phyloP scores from a whole-genome alignment of 1,284 basidiomycete species.

The Takashimella koratensis region DNA sequence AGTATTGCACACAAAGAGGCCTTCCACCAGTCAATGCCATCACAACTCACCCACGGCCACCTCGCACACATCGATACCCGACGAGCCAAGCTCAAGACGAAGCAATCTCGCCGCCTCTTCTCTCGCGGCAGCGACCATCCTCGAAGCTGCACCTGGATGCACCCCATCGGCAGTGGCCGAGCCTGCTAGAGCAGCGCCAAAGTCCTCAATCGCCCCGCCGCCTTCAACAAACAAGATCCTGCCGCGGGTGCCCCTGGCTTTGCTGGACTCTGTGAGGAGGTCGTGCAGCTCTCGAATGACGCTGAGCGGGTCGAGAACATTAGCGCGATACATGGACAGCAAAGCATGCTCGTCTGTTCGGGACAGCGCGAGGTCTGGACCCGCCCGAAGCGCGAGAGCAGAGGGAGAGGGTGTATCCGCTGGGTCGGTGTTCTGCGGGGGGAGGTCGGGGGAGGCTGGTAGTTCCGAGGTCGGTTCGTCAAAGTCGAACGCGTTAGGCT shows the following conservation, averaged over 20 bases:
- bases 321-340: constrained; percentile 29
- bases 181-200: constrained; percentile 1
- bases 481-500: no score
- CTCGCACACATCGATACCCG: constrained; percentile 40
- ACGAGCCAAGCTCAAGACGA: constrained; percentile 22
- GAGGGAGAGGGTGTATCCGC: background rate
- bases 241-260: constrained; percentile 13
- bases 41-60: constrained; percentile 40
- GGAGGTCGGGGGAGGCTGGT: background rate
- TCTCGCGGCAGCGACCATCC: constrained; percentile 29
- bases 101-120: constrained; percentile 27
- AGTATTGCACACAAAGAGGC: no score
- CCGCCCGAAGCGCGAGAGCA: background rate
- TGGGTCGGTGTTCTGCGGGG: background rate
- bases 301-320: constrained; percentile 37
- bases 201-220: constrained; percentile 14
- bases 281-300: constrained; percentile 37
- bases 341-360: constrained; percentile 32
- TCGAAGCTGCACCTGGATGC: constrained; percentile 9
- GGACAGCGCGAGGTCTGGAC: constrained; percentile 10
- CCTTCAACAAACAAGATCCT: constrained; percentile 43
- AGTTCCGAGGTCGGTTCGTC: background rate
- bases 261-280: constrained; percentile 19
- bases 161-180: background rate
- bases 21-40: no score